Base-by-base conservation (phyloP, 192 early-diverging fungal species). In the Coemansia sp. region DNA sequence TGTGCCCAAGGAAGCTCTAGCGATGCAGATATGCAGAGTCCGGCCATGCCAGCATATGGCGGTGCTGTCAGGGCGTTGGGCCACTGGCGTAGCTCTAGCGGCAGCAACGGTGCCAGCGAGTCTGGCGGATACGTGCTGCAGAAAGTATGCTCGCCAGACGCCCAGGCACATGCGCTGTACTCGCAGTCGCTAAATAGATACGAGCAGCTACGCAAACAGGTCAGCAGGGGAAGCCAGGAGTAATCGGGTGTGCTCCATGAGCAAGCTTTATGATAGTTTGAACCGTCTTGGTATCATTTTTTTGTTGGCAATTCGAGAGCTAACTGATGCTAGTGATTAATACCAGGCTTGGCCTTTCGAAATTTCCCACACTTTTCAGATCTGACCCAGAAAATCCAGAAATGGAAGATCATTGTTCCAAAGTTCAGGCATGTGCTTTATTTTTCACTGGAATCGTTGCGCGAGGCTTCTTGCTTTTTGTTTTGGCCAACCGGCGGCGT, bases 31-130 rank as follows among this genome's bases (percentile, higher is more conserved):
- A 59, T 43, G 8, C 56, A 46, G 56, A 64, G 58, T 12, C 63
- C 61, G 23, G 70, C 76, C 15, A 78, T 78, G 76, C 76, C 76
- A 8, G 76, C 76, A 7, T 70, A 70, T 51, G 76, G 76, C 29
- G 76, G 67, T 15, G 76, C 76, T 2, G 25, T 78, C 7, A 51
- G 67, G 12, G 76, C 76, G 9, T 37, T 70, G 45, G 18, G 35
- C 9, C 56, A 37, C 5, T 58, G 45, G 34, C 18, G 10, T 13
- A 15, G 21, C 21, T 57, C 39, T 8, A 4, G 23, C 0, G 23
- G 4, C 7, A 12, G 25, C 16, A 7, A 40, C 34, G 51, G 10
- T 8, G 39, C 28, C n/a, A n/a, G n/a, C n/a, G n/a, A n/a, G n/a
- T n/a, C n/a, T 7, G 34, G 55, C 46, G 39, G 53, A 25, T 72